Evolutionary conservation across 805 yeast species (phyloP).

Genomic region (Osmozyma mogii): DNA sequence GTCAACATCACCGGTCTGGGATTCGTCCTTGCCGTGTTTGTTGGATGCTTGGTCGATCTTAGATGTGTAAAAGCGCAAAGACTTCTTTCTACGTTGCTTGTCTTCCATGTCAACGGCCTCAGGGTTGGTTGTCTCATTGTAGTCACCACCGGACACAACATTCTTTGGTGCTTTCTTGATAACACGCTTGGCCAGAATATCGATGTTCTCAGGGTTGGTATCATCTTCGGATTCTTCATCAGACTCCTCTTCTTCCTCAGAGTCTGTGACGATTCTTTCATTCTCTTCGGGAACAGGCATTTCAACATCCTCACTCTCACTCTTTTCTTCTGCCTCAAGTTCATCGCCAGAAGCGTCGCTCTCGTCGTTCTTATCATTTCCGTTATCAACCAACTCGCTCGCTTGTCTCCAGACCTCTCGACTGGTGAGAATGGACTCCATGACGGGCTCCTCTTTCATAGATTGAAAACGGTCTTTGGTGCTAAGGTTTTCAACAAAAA

Average conservation of each 20-base stretch:
- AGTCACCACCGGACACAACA: constrained; percentile 35
- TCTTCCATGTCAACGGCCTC: constrained; percentile 85
- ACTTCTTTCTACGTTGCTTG: constrained; percentile 67
- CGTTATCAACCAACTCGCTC: constrained; percentile 27
- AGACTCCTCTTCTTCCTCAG: constrained; percentile 8
- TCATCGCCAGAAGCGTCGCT: background rate
- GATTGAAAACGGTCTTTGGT: constrained; percentile 44
- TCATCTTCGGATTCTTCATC: constrained; percentile 1
- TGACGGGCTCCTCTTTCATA: constrained; percentile 83
- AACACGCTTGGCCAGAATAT: constrained; percentile 39
- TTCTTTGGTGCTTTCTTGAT: constrained; percentile 26
- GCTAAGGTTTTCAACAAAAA: constrained; percentile 51
- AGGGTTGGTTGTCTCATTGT: constrained; percentile 53
- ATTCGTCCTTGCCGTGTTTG: constrained; percentile 43
- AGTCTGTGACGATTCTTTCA: constrained; percentile 7
- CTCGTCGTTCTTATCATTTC: background rate
- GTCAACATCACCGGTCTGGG: constrained; percentile 76
- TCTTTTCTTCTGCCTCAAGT: constrained; percentile 1
- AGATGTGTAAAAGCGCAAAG: constrained; percentile 92
- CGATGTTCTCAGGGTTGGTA: constrained; percentile 44
- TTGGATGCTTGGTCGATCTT: constrained; percentile 81
- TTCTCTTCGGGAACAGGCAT: constrained; percentile 10
- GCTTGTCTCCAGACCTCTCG: constrained; percentile 91
- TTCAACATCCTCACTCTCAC: constrained; percentile 1
- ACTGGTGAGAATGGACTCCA: constrained; percentile 76